These are phyloP conservation scores for Microthyrium microscopicum DNA, from an alignment of 2,329 filamentous ascomycete genomes.

Conservation along the genomic window DNA sequence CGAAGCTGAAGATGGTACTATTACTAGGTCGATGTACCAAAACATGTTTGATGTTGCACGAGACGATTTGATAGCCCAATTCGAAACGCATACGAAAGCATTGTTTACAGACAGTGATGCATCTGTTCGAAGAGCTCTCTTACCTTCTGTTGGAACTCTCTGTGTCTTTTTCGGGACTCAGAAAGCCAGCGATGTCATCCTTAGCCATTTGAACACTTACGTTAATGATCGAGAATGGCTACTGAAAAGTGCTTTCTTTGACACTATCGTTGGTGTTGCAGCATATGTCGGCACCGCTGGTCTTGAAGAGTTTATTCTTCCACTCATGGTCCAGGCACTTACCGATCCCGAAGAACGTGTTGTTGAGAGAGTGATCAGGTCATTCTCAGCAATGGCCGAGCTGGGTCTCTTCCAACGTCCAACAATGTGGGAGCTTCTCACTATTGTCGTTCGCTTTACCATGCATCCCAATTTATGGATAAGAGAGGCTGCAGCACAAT, in stretches of 20 bases:
- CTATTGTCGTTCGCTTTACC: conserved; percentile 68
- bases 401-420: conserved; percentile 73
- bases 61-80: conserved; percentile 62
- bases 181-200: conserved; percentile 88
- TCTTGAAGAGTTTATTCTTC: conserved; percentile 87
- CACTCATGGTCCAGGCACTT: conserved; percentile 87
- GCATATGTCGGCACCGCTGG: conserved; percentile 78
- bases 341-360: conserved; percentile 90
- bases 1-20: conserved; percentile 58
- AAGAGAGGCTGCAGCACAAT: conserved; percentile 71
- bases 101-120: conserved; percentile 76
- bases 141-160: conserved; percentile 78
- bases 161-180: conserved; percentile 89
- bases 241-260: conserved; percentile 90
- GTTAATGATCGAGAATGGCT: conserved; percentile 94
- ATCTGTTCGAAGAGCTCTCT: conserved; percentile 74
- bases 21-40: conserved; percentile 54
- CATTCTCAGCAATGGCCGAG: conserved; percentile 72
- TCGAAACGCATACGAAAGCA: conserved; percentile 77
- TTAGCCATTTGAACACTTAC: conserved; percentile 94
- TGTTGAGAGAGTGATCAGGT: conserved; percentile 75
- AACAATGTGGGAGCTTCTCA: conserved; percentile 75
- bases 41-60: conserved; percentile 80
- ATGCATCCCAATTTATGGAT: conserved; percentile 96
- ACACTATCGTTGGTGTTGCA: conserved; percentile 83